Evolutionary conservation across 2,329 filamentous ascomycete genomes (phyloP).

Genomic region (Triangularia setosa): DNA sequence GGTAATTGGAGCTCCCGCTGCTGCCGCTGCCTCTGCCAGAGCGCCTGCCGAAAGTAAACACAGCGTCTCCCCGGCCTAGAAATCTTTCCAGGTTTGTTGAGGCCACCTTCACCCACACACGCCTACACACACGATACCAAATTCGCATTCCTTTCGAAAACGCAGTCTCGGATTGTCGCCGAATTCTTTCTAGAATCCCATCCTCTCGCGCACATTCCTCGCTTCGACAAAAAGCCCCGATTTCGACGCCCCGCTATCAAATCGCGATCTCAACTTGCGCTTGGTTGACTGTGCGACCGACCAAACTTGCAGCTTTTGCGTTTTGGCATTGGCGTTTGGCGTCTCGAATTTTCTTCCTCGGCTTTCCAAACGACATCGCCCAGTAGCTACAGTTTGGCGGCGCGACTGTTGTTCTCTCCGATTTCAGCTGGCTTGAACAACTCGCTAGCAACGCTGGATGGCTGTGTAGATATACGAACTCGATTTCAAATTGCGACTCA

Average conservation of each 20-base stretch:
- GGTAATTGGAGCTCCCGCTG: neutral
- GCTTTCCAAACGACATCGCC: neutral
- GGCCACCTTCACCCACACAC: constrained; percentile 12
- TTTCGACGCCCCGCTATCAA: neutral
- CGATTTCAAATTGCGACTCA: constrained; percentile 26
- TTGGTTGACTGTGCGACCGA: constrained; percentile 5
- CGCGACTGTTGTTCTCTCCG: neutral
- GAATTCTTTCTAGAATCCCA: neutral
- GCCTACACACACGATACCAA: neutral
- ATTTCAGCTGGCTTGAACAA: constrained; percentile 25
- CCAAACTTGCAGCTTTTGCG: constrained; percentile 10
- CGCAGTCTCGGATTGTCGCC: neutral
- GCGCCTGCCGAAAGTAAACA: constrained; percentile 26
- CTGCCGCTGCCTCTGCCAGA: constrained; percentile 7
- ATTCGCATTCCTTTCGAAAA: neutral
- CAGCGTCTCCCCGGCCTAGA: constrained; percentile 17
- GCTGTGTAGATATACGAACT: constrained; percentile 36
- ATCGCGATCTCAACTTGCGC: neutral
- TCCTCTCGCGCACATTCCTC: neutral
- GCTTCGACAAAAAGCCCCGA: neutral
- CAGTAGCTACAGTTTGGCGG: neutral
- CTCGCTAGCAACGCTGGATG: constrained; percentile 32
- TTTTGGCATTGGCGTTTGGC: constrained; percentile 21
- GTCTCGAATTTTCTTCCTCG: constrained; percentile 11
- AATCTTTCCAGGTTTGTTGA: constrained; percentile 16